A percentile compares a stretch with the other conserved stretches of the same genome.
Evolutionary conservation across 306 rosid genomes (phyloP).

Genomic region (Sophora flavescens): DNA sequence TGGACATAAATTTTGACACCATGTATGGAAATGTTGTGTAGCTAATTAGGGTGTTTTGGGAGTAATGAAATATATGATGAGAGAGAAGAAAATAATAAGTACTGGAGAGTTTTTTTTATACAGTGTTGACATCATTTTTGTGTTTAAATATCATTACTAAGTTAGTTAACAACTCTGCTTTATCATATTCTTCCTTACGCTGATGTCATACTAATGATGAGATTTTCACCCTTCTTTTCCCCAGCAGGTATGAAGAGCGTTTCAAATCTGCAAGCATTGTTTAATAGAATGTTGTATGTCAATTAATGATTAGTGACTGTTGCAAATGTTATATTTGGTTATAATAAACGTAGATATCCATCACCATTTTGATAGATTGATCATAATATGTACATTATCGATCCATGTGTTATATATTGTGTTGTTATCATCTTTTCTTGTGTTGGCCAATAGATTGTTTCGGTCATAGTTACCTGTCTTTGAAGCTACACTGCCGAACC

Average conservation of each 20-base stretch:
- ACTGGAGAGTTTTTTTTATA: no score
- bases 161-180: slow-evolving; percentile 6
- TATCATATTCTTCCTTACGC: neutral
- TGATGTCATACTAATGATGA: slow-evolving; percentile 28
- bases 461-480: no score
- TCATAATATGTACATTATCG: slow-evolving; percentile 39
- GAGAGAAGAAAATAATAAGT: no score
- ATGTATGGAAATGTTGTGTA: no score
- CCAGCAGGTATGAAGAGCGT: slow-evolving; percentile 55
- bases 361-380: slow-evolving; percentile 47
- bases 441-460: neutral
- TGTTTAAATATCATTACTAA: no score
- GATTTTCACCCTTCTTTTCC: slow-evolving; percentile 27
- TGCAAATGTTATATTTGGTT: slow-evolving; percentile 37
- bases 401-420: neutral
- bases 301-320: slow-evolving; percentile 51
- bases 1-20: no score
- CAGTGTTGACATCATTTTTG: no score
- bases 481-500: no score
- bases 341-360: slow-evolving; percentile 48
- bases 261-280: slow-evolving; percentile 55
- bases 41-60: no score
- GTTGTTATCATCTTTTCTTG: neutral
- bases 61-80: no score
- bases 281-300: slow-evolving; percentile 52